Evolutionary conservation across 306 rosid species (phyloP).

Genomic region (Arachis stenosperma): DNA sequence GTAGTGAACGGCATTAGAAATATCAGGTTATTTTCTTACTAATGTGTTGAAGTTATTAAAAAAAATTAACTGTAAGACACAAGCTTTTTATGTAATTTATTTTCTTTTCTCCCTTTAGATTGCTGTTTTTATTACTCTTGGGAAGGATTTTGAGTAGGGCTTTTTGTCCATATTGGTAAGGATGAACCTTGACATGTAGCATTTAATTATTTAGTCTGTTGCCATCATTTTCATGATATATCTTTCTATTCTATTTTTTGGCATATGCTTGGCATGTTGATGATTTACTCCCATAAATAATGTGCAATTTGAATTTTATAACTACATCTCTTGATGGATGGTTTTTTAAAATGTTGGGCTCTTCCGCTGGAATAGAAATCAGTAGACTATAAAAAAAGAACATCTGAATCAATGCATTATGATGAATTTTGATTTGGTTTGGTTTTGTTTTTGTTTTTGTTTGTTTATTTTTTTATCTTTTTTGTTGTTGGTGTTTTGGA

Average conservation of each 20-base stretch:
- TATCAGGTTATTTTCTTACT: conserved; percentile 33
- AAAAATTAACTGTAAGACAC: conserved; percentile 37
- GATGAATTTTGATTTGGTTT: no score
- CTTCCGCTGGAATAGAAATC: neutral
- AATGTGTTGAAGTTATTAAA: conserved; percentile 32
- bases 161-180: conserved; percentile 29
- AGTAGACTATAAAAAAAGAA: neutral
- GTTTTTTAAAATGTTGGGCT: neutral
- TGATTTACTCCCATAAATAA: neutral
- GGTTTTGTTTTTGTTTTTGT: no score
- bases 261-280: conserved; percentile 9
- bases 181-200: conserved; percentile 30
- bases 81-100: conserved; percentile 35
- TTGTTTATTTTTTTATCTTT: no score
- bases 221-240: conserved; percentile 10
- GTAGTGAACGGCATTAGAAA: conserved; percentile 38
- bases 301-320: neutral
- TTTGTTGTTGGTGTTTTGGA: no score
- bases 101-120: neutral
- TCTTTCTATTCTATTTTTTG: neutral
- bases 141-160: conserved; percentile 37
- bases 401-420: no score
- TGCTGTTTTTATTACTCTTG: neutral
- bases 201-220: conserved; percentile 25
- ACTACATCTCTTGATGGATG: neutral